Conservation (phyloP, 371 early-diverging fungal genomes). For the Fennellomyces sp. region DNA sequence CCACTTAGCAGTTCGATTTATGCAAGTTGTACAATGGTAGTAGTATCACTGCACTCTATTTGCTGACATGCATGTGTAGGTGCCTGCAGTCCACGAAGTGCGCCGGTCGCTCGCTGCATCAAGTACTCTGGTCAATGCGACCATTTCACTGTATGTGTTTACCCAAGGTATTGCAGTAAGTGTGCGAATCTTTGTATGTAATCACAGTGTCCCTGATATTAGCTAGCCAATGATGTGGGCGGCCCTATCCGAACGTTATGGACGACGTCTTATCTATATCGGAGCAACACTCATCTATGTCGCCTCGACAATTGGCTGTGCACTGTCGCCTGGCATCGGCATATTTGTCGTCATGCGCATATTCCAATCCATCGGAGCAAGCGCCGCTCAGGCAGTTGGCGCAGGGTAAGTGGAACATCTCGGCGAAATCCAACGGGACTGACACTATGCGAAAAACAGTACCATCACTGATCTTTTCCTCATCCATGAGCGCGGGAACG, state of each 20-base stretch:
- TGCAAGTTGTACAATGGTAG: conserved; percentile 19
- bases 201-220: neutral
- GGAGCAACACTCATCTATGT: conserved; percentile 60
- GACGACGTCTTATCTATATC: conserved; percentile 68
- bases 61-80: conserved; percentile 21
- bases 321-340: conserved; percentile 53
- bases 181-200: neutral
- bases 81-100: conserved; percentile 49
- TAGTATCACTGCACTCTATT: neutral
- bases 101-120: conserved; percentile 30
- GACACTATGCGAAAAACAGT: conserved; percentile 24
- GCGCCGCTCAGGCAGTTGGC: conserved; percentile 74
- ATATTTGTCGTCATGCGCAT: conserved; percentile 64
- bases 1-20: conserved; percentile 53
- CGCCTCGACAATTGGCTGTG: conserved; percentile 66
- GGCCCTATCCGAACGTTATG: conserved; percentile 66
- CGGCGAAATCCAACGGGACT: too few relatives aligned
- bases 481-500: conserved; percentile 49
- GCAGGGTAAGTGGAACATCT: conserved; percentile 59
- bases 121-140: conserved; percentile 38
- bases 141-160: conserved; percentile 48
- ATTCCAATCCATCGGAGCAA: conserved; percentile 73
- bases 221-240: conserved; percentile 70
- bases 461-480: conserved; percentile 37
- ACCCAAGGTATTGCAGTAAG: conserved; percentile 45